A percentile compares a stretch with the other conserved stretches of the same genome.
These are phyloP conservation scores for Zymoseptoria crescenta DNA, from an alignment of 2,329 filamentous ascomycete genomes.

Conservation along the genomic window DNA sequence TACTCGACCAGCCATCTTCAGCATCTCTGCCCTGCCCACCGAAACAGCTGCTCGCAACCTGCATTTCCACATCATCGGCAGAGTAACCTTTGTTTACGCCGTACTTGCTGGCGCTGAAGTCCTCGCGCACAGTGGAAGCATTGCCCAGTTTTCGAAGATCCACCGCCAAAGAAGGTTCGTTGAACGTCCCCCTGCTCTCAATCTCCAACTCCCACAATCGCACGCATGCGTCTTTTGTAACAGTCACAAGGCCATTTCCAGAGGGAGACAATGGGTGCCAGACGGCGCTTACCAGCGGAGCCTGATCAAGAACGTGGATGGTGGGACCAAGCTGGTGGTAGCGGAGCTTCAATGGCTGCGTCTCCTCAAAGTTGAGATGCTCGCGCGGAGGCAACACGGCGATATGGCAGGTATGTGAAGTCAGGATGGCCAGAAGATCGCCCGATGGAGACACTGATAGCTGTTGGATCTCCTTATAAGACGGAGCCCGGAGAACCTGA, in stretches of 20 bases:
- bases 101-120: constrained; percentile 69
- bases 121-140: constrained; percentile 71
- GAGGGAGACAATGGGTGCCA: constrained; percentile 90
- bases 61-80: constrained; percentile 85
- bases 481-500: constrained; percentile 67
- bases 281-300: constrained; percentile 68
- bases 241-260: constrained; percentile 74
- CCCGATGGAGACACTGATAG: constrained; percentile 75
- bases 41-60: constrained; percentile 85
- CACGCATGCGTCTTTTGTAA: constrained; percentile 81
- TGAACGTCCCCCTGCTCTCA: constrained; percentile 80
- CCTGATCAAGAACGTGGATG: constrained; percentile 79
- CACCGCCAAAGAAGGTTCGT: constrained; percentile 71
- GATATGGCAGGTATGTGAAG: constrained; percentile 80
- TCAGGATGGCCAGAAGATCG: constrained; percentile 76
- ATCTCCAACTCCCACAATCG: constrained; percentile 83
- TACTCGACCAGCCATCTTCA: constrained; percentile 73
- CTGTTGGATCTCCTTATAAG: constrained; percentile 76
- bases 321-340: constrained; percentile 89
- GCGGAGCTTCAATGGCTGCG: constrained; percentile 65
- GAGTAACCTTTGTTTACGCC: constrained; percentile 76
- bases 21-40: constrained; percentile 57
- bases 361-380: constrained; percentile 63
- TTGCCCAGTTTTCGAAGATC: constrained; percentile 85
- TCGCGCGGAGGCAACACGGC: constrained; percentile 74